Conservation (phyloP, 345 rosid species). For the Lenwebbia sp. region DNA sequence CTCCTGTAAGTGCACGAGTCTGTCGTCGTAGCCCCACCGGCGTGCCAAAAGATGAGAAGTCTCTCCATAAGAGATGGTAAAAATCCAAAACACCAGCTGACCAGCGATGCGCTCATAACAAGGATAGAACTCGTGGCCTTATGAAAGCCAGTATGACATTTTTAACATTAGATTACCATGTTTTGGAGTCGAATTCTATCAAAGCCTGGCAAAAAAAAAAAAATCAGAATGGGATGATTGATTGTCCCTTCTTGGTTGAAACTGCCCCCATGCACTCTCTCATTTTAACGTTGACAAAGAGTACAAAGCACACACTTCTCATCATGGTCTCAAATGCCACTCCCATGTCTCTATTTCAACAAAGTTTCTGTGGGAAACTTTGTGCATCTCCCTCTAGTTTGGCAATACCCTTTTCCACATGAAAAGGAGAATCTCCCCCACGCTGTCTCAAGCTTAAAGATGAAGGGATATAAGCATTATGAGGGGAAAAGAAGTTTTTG, state of each 20-base stretch:
- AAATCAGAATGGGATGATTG: not conserved
- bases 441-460: not conserved
- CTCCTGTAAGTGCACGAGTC: not conserved
- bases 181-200: not conserved
- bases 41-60: not conserved
- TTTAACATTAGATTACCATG: not conserved
- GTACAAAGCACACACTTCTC: not conserved
- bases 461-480: not conserved
- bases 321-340: not conserved
- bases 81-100: not conserved
- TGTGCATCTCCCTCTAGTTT: not conserved
- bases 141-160: not conserved
- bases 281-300: not conserved
- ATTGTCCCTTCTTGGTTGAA: not conserved
- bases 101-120: not conserved
- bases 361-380: not conserved
- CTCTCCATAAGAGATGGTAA: not conserved
- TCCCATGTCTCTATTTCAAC: not conserved
- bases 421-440: not conserved
- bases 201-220: too few relatives aligned
- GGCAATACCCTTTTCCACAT: not conserved
- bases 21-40: accelerated
- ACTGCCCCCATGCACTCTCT: not conserved
- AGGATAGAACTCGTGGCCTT: not conserved
- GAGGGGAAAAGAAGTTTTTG: not conserved